Evolutionary conservation across 208 protist species (phyloP).

Genomic region (Acanthamoeba castellanii): DNA sequence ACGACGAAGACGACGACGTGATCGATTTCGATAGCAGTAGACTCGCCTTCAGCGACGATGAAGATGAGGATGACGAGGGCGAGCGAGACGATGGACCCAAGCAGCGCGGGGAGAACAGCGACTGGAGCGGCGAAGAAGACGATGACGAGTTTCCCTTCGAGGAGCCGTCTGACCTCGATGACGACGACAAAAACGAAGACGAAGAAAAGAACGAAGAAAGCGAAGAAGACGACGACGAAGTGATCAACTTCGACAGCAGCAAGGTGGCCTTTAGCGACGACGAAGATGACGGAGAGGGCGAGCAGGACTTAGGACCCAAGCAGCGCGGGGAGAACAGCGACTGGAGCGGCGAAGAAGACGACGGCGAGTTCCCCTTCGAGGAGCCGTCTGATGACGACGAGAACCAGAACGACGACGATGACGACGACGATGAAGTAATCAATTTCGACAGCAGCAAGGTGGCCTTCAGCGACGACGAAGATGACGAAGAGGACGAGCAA

Average conservation of each 20-base stretch:
- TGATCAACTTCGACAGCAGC: too few relatives aligned
- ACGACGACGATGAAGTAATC: not conserved
- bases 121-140: not conserved
- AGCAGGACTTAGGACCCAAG: not conserved
- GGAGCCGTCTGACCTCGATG: not conserved
- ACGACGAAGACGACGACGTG: not conserved
- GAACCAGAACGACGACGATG: not conserved
- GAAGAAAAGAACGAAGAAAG: not conserved
- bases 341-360: not conserved
- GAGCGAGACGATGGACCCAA: not conserved
- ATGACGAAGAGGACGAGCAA: not conserved
- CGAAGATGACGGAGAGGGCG: not conserved
- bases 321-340: not conserved
- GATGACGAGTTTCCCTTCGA: not conserved
- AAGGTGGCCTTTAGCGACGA: not conserved
- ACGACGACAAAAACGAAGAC: not conserved
- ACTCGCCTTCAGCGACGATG: conserved; percentile 31
- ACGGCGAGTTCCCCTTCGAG: not conserved
- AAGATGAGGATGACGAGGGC: not conserved
- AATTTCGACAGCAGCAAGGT: not conserved
- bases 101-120: conserved; percentile 38
- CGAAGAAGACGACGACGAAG: not conserved
- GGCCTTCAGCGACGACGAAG: conserved; percentile 20
- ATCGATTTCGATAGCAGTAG: not conserved
- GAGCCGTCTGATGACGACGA: not conserved